These are phyloP conservation scores for Verticillium isaacii DNA, from an alignment of 2,329 filamentous ascomycete genomes.

Conservation along the genomic window DNA sequence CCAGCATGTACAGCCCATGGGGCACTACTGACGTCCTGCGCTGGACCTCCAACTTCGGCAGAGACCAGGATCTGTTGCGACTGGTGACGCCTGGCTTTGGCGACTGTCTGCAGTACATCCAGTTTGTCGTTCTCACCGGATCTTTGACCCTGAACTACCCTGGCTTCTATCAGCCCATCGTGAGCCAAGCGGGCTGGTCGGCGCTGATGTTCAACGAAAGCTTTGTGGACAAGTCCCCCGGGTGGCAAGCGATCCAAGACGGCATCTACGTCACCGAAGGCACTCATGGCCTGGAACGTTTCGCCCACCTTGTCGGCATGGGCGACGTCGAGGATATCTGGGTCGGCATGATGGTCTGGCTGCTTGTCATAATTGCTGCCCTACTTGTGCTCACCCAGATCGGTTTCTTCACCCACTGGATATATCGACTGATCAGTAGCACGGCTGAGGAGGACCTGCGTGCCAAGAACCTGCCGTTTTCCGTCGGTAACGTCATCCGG, in stretches of 20 bases:
- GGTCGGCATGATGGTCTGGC: conserved; percentile 91
- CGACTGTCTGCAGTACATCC: conserved; percentile 94
- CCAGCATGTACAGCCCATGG: conserved; percentile 89
- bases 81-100: conserved; percentile 94
- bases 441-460: conserved; percentile 82
- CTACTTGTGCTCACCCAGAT: conserved; percentile 68
- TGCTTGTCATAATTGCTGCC: conserved; percentile 68
- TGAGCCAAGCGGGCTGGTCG: conserved; percentile 87
- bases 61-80: conserved; percentile 85
- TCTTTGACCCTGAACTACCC: conserved; percentile 83
- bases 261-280: conserved; percentile 82
- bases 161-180: conserved; percentile 87
- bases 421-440: conserved; percentile 65
- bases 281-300: conserved; percentile 71
- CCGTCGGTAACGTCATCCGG: conserved; percentile 71
- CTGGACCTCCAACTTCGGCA: conserved; percentile 97
- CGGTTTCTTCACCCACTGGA: conserved; percentile 73
- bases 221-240: conserved; percentile 66
- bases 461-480: conserved; percentile 88
- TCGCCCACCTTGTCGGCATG: conserved; percentile 82
- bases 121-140: conserved; percentile 87
- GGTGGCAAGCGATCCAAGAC: conserved; percentile 66
- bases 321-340: conserved; percentile 73
- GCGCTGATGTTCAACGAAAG: conserved; percentile 89
- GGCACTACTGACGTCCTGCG: conserved; percentile 85